phyloP scores from a whole-genome alignment of 805 yeast species.

The Priceomyces melissophilus region DNA sequence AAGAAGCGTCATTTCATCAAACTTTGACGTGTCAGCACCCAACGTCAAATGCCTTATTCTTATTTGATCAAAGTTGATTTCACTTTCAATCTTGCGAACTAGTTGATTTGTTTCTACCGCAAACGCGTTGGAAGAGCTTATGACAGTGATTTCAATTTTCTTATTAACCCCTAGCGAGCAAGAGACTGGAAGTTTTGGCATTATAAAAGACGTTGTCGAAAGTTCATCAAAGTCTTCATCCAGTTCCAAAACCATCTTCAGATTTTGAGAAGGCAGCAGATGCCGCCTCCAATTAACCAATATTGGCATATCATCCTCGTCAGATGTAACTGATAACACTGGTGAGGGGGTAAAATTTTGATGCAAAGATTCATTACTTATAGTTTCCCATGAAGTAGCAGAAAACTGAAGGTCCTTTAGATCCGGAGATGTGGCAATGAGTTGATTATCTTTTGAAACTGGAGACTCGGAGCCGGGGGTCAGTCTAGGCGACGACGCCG shows the following conservation, averaged over 20 bases:
- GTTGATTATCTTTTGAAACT: not conserved
- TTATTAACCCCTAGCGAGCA: constrained; percentile 9
- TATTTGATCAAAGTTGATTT: constrained; percentile 10
- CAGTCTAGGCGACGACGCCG: constrained; percentile 3
- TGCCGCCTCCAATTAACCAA: constrained; percentile 18
- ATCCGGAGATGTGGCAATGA: constrained; percentile 7
- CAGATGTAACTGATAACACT: constrained; percentile 26
- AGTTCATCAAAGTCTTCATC: constrained; percentile 35
- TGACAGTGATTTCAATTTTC: constrained; percentile 18
- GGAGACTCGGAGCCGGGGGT: constrained; percentile 4
- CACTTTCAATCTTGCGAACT: constrained; percentile 14
- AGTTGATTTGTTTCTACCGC: constrained; percentile 18
- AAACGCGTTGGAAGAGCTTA: constrained; percentile 17
- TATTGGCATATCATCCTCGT: constrained; percentile 22
- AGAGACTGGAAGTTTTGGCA: constrained; percentile 34
- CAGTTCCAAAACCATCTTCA: constrained; percentile 40
- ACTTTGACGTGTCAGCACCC: constrained; percentile 1
- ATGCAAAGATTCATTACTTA: constrained; percentile 18
- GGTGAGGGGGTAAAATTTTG: constrained; percentile 8
- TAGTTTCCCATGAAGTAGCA: constrained; percentile 30
- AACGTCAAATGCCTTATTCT: constrained; percentile 15
- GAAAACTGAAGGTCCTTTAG: constrained; percentile 12
- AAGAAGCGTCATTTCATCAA: constrained; percentile 15
- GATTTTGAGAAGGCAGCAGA: constrained; percentile 5
- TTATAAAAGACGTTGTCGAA: constrained; percentile 26